Percentiles rank a stretch among this genome's conserved stretches.
Evolutionary conservation across 2,329 filamentous ascomycete species (phyloP).

Genomic region (Pseudogymnoascus sp.): DNA sequence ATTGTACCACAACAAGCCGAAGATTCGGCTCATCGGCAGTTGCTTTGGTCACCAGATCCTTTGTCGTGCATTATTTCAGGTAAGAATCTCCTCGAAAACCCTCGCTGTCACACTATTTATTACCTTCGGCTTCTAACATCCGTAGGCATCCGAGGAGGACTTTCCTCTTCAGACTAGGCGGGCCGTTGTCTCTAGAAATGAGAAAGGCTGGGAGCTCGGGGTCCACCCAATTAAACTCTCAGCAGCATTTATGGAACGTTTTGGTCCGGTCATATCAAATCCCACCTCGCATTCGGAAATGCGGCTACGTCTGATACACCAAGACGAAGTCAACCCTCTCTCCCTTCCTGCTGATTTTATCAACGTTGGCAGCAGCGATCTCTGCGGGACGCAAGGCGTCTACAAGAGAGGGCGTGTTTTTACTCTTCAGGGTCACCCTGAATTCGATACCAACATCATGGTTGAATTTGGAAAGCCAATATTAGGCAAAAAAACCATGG

Average conservation of each 20-base stretch:
- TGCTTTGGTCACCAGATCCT: constrained; percentile 38
- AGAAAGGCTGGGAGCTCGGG: constrained; percentile 27
- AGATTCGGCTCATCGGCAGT: constrained; percentile 34
- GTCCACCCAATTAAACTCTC: constrained; percentile 24
- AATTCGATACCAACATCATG: constrained; percentile 34
- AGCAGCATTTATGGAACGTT: constrained; percentile 18
- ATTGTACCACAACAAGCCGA: constrained; percentile 23
- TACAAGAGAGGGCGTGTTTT: constrained; percentile 32
- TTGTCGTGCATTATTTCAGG: constrained; percentile 29
- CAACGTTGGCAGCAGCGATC: constrained; percentile 20
- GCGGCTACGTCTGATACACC: background rate
- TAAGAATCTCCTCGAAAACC: background rate
- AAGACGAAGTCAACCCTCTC: constrained; percentile 17
- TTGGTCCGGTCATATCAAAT: constrained; percentile 13
- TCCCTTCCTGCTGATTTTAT: constrained; percentile 16
- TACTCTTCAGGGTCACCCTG: constrained; percentile 36
- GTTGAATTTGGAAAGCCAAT: constrained; percentile 26
- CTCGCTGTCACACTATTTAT: background rate
- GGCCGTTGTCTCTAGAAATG: constrained; percentile 16
- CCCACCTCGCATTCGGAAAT: constrained; percentile 12
- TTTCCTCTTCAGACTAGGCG: background rate
- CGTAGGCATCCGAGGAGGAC: background rate
- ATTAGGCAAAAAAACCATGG: constrained; percentile 21
- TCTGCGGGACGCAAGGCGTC: constrained; percentile 33
- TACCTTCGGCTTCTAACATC: background rate